Base-by-base conservation (phyloP, 2,329 filamentous ascomycete genomes). In the Alternaria rosae region DNA sequence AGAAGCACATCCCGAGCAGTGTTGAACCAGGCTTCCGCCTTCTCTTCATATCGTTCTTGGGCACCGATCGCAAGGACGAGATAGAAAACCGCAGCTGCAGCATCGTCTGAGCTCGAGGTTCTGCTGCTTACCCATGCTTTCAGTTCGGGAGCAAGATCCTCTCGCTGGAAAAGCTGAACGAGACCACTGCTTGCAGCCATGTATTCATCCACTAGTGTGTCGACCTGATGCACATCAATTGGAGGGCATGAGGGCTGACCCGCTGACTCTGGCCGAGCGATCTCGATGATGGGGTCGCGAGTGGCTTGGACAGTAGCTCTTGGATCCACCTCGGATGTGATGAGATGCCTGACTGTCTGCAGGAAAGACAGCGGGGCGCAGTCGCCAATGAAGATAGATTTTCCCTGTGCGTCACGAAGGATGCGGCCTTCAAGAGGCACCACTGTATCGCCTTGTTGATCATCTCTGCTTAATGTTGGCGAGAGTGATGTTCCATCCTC, bases 321-420 rank as follows among this genome's bases (percentile, higher is more conserved):
- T 10, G 71, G 59, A 30, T 72, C 73, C 9, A 71, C 71, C 43
- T 74, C 70, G 11, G 80, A 79, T 4, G 82, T 81, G 8, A 85
- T 81, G 6, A 86, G 78, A 45, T 84, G 81, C 32, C 84, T 82
- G 13, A 86, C 83, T 56, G 82, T 85, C 67, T 85, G 84, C 35
- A 85, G 67, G 55, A 85, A 85, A 0, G 84, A 85, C 48, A 86
- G 73, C 50, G 83, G 85, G 32, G 84, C 84, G 38, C 83, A 85
- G 61, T 86, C 84, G 13, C 84, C 84, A 26, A 86, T 83, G 65
- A 85, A 86, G 69, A 86, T 85, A 52, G 84, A 81, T 57, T 85
- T 85, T 6, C 84, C 84, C 62, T 85, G 82, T 0, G 83, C 83
- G 65, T 85, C 84, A 23, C 82, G 82, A 10, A 86, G 76, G 25